Percentiles rank a stretch among this genome's conserved stretches.
Conservation (phyloP, 73 alveolate genomes). For the Blepharisma stoltei region DNA sequence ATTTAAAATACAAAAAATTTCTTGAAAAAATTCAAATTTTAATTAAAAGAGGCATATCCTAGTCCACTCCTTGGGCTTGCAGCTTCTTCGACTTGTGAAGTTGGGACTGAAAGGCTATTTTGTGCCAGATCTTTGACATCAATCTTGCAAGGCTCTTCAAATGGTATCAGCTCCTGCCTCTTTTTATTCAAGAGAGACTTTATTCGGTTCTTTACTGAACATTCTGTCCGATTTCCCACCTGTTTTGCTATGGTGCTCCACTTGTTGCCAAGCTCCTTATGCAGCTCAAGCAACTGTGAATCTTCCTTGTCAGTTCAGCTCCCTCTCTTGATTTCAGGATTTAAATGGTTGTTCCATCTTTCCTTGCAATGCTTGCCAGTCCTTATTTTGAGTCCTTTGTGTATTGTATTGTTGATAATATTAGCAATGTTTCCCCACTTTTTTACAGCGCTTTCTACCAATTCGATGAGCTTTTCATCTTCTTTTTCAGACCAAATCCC, state of each 20-base stretch:
- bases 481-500: constrained; percentile 21
- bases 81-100: neutral
- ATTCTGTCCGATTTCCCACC: constrained; percentile 78
- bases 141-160: neutral
- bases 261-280: constrained; percentile 71
- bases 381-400: constrained; percentile 39
- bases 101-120: no score
- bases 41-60: neutral
- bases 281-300: constrained; percentile 57
- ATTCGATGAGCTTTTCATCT: neutral
- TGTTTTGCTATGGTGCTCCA: constrained; percentile 74
- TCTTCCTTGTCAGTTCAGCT: constrained; percentile 79
- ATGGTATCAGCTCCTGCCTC: neutral
- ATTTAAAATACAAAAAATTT: no score
- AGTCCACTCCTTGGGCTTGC: constrained; percentile 25
- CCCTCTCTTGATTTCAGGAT: constrained; percentile 72
- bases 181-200: constrained; percentile 1
- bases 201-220: constrained; percentile 75
- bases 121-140: no score
- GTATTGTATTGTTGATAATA: constrained; percentile 30
- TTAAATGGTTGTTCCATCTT: constrained; percentile 79
- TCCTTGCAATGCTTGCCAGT: constrained; percentile 86
- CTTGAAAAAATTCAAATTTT: no score
- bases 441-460: constrained; percentile 1
- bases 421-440: constrained; percentile 56